Base-by-base conservation (phyloP, 176 grass and related monocot genomes). In the Oryza meridionalis region DNA sequence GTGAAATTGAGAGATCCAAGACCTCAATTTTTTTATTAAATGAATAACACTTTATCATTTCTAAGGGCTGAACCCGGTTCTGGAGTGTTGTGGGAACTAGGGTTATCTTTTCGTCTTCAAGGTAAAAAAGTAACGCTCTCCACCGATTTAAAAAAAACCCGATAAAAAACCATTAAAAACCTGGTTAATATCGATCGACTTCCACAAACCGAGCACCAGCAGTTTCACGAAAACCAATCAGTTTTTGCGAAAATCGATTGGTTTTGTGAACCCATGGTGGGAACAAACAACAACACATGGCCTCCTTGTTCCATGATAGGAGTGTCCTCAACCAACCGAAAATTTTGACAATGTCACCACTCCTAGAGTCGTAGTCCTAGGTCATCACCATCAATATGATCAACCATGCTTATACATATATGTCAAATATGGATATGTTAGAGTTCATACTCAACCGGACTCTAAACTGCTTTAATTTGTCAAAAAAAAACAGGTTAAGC, bases 401-500 rank as follows among this genome's bases (percentile, higher is more conserved):
- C 43, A 19, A 44, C 42, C 40, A 46, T 47, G 76, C 6, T 40
- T 40, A 40, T 53, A 53, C 5, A 7, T 19, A 6, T 40, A 40
- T 33, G 49, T 64, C 62, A 38, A 83, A 11, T 43, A 14, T 22
- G 21, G 32, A 9, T 59, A 6, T n/a, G 69, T 4, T 27, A 69
- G 76, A 80, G 81, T 75, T 68, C 69, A 75, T 27, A 75, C 69
- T 45, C 69, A 79, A 88, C 25, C 24, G 75, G 35, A 68, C 69
- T 84, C 75, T 73, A 1, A 71, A 35, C 7, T 12, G 24, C 26
- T 31, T 67, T 29, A 29, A 29, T 29, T 29, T 21, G 38, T 17
- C 15, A 31, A 78, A 59, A 63, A 78, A 0, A 5, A 72, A 27
- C 3, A 15, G 17, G 16, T 43, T 38, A 53, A 53, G 50, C 16